Percentiles rank a stretch among this genome's conserved stretches.
These are phyloP conservation scores for Rhododendron williamsianum DNA, from an alignment of 148 eudicot genomes.

Conservation along the genomic window DNA sequence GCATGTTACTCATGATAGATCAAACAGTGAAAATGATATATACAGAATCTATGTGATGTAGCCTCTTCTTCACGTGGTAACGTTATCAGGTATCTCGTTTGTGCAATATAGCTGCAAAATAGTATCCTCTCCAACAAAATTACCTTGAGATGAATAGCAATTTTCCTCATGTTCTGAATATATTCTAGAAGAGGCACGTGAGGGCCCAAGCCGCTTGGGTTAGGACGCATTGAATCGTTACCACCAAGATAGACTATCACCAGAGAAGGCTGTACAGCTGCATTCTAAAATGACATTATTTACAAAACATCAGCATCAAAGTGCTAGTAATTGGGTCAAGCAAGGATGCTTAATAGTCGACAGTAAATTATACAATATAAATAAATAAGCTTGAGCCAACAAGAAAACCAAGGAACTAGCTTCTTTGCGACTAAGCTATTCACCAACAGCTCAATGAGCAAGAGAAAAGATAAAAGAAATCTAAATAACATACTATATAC, in stretches of 20 bases:
- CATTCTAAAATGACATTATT: constrained; percentile 28
- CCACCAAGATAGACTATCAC: constrained; percentile 69
- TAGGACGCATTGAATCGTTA: constrained; percentile 48
- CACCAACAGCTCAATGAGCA: not conserved
- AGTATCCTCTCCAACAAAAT: not conserved
- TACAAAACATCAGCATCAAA: not conserved
- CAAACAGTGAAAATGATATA: not conserved
- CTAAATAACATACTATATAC: constrained; percentile 12
- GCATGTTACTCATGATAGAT: not conserved
- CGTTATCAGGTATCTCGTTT: not conserved
- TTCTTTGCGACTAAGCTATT: not conserved
- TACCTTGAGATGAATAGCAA: constrained; percentile 57
- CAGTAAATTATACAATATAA: not conserved
- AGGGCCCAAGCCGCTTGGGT: constrained; percentile 44
- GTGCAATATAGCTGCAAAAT: not conserved
- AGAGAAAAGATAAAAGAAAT: not conserved
- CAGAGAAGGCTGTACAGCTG: constrained; percentile 46
- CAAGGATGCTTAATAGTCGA: not conserved
- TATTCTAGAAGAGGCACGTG: constrained; percentile 69
- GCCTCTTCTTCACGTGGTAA: not conserved
- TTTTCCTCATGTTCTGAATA: constrained; percentile 53
- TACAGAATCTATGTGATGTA: not conserved
- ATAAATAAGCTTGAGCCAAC: not conserved
- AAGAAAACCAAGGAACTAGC: not conserved
- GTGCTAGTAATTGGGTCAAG: not conserved